A percentile compares a stretch with the other conserved stretches of the same genome.
Evolutionary conservation across 805 yeast species (phyloP).

Genomic region (Ogataea allantospora): DNA sequence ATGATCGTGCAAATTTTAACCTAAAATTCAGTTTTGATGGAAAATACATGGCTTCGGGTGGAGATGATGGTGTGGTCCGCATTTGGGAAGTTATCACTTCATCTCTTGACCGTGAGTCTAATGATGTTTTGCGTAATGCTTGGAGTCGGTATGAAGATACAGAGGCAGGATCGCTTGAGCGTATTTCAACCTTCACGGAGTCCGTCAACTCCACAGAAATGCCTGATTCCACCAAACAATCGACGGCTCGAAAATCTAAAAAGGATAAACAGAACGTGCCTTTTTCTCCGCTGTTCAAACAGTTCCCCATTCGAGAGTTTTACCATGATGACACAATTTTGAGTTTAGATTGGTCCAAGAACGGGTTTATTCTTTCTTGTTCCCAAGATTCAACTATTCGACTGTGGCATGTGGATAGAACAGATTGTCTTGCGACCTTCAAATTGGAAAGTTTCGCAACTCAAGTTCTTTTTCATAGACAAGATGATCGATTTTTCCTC

Average conservation of each 20-base stretch:
- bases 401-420: constrained; percentile 80
- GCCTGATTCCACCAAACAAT: neutral
- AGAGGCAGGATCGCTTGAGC: constrained; percentile 15
- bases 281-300: constrained; percentile 78
- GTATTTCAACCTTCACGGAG: constrained; percentile 15
- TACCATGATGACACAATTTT: constrained; percentile 66
- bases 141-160: constrained; percentile 9
- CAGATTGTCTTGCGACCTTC: constrained; percentile 60
- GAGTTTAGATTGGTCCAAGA: constrained; percentile 85
- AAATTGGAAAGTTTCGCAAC: constrained; percentile 82
- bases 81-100: constrained; percentile 81
- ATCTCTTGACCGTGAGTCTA: constrained; percentile 55
- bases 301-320: constrained; percentile 57
- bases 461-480: constrained; percentile 73
- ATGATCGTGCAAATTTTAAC: constrained; percentile 60
- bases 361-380: constrained; percentile 73
- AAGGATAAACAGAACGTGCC: constrained; percentile 26
- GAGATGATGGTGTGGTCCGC: constrained; percentile 65
- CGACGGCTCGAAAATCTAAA: constrained; percentile 10
- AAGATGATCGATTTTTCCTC: constrained; percentile 81
- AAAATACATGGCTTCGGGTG: constrained; percentile 78
- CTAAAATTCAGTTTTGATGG: constrained; percentile 79
- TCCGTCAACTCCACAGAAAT: constrained; percentile 7
- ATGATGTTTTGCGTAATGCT: constrained; percentile 2
- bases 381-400: constrained; percentile 83